phyloP scores from a whole-genome alignment of 352 stramenopile species.

The Phytophthora lateralis region DNA sequence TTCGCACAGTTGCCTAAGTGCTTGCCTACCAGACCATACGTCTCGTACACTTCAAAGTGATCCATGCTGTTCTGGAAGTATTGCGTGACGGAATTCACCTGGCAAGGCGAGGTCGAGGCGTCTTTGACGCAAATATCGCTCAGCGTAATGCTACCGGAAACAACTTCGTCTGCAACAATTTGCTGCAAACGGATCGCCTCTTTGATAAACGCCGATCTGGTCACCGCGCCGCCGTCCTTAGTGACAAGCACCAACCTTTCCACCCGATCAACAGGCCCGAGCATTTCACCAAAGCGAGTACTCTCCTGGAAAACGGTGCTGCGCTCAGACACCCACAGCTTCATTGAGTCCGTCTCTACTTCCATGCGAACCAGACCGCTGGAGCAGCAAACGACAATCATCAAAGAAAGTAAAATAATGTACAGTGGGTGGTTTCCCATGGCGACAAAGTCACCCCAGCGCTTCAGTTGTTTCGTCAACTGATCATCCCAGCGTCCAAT shows the following conservation, averaged over 20 bases:
- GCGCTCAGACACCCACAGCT: slow-evolving; percentile 56
- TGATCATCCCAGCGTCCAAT: slow-evolving; percentile 46
- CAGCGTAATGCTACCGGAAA: slow-evolving; percentile 28
- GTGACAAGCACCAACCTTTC: slow-evolving; percentile 59
- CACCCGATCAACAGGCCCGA: slow-evolving; percentile 62
- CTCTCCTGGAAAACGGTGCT: slow-evolving; percentile 53
- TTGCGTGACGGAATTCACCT: slow-evolving; percentile 60
- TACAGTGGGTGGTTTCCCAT: slow-evolving; percentile 51
- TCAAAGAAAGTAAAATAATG: slow-evolving; percentile 47
- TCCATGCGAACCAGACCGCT: slow-evolving; percentile 48
- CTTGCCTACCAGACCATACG: slow-evolving; percentile 42
- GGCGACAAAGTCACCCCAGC: slow-evolving; percentile 54
- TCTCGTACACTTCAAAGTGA: slow-evolving; percentile 58
- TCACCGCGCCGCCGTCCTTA: slow-evolving; percentile 62
- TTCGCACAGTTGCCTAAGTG: slow-evolving; percentile 52
- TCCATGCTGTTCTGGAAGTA: slow-evolving; percentile 71
- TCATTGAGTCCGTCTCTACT: slow-evolving; percentile 58
- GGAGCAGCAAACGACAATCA: slow-evolving; percentile 45
- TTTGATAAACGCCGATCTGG: slow-evolving; percentile 49
- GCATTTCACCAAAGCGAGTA: slow-evolving; percentile 49
- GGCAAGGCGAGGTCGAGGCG: slow-evolving; percentile 46
- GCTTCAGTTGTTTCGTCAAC: slow-evolving; percentile 42
- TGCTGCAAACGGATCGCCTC: slow-evolving; percentile 63
- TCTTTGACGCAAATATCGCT: slow-evolving; percentile 69
- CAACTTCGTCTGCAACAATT: slow-evolving; percentile 34